phyloP scores from a whole-genome alignment of 2,329 filamentous ascomycete species.

The Teratosphaeria viscida region DNA sequence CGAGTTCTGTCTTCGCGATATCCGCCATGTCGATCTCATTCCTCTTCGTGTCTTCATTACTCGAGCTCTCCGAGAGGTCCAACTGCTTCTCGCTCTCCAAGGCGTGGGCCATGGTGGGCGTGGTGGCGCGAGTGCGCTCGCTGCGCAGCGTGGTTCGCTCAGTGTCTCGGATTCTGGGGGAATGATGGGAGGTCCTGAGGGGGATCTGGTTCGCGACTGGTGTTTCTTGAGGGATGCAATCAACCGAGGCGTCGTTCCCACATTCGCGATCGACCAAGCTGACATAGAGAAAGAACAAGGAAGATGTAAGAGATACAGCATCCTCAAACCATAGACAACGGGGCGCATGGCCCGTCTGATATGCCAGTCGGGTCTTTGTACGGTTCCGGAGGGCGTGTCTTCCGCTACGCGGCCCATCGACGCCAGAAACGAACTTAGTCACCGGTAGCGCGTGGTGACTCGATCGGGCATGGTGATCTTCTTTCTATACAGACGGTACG shows the following conservation, averaged over 20 bases:
- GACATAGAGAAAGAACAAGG: background rate
- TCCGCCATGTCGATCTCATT: slow-evolving; percentile 16
- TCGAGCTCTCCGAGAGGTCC: slow-evolving; percentile 11
- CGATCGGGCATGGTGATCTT: background rate
- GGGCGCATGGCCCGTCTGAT: background rate
- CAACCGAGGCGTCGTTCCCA: background rate
- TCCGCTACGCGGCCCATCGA: background rate
- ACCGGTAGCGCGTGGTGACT: background rate
- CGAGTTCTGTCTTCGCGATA: slow-evolving; percentile 19
- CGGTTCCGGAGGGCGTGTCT: background rate
- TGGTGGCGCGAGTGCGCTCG: background rate
- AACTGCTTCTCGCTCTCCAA: slow-evolving; percentile 14
- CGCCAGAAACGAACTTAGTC: background rate
- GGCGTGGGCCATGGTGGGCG: slow-evolving; percentile 8
- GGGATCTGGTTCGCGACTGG: too few species aligned
- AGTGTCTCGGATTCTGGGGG: background rate
- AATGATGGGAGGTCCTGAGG: background rate
- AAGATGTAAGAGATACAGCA: background rate
- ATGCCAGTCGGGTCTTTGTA: background rate
- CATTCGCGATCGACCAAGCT: background rate
- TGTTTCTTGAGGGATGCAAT: too few species aligned
- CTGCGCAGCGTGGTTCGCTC: background rate
- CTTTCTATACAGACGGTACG: background rate
- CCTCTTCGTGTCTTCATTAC: slow-evolving; percentile 12
- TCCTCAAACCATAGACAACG: background rate